Conservation (phyloP, 2,329 filamentous ascomycete genomes). For the Alternaria rosae region DNA sequence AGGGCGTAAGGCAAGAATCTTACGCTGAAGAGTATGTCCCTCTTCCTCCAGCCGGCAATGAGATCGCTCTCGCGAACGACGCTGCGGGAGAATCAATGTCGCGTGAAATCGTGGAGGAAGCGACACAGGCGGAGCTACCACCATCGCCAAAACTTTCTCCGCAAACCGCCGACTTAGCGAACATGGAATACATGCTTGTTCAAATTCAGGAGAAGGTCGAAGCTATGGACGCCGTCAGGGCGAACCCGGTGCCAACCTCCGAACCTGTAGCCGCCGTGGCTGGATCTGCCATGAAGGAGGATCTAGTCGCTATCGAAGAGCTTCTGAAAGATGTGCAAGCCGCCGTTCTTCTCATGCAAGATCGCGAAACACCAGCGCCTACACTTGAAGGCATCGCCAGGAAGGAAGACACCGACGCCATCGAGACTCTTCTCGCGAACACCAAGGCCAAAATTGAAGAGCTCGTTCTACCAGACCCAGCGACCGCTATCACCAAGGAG, state of each 20-base stretch:
- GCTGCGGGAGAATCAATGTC: slow-evolving; percentile 53
- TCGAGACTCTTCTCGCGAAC: slow-evolving; percentile 88
- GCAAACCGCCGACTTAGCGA: slow-evolving; percentile 71
- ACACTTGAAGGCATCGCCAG: slow-evolving; percentile 64
- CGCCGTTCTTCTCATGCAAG: slow-evolving; percentile 54
- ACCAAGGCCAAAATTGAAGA: slow-evolving; percentile 90
- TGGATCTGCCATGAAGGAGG: slow-evolving; percentile 57
- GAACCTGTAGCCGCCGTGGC: slow-evolving; percentile 39
- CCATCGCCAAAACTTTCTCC: slow-evolving; percentile 51
- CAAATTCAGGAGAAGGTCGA: slow-evolving; percentile 87
- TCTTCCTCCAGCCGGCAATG: slow-evolving; percentile 55
- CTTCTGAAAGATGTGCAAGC: slow-evolving; percentile 65
- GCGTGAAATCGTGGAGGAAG: slow-evolving; percentile 37
- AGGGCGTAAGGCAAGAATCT: slow-evolving; percentile 56
- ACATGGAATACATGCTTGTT: slow-evolving; percentile 81
- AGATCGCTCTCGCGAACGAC: slow-evolving; percentile 60
- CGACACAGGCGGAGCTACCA: slow-evolving; percentile 49
- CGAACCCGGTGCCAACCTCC: slow-evolving; percentile 53
- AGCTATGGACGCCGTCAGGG: slow-evolving; percentile 67
- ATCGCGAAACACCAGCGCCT: slow-evolving; percentile 32
- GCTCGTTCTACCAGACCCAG: slow-evolving; percentile 69
- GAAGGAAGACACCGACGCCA: slow-evolving; percentile 87
- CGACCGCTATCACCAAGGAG: slow-evolving; percentile 70
- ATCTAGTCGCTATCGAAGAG: slow-evolving; percentile 58
- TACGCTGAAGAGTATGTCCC: slow-evolving; percentile 47